These are phyloP conservation scores for Leucocoprinus sp. DNA, from an alignment of 768 basidiomycete genomes.

Conservation along the genomic window DNA sequence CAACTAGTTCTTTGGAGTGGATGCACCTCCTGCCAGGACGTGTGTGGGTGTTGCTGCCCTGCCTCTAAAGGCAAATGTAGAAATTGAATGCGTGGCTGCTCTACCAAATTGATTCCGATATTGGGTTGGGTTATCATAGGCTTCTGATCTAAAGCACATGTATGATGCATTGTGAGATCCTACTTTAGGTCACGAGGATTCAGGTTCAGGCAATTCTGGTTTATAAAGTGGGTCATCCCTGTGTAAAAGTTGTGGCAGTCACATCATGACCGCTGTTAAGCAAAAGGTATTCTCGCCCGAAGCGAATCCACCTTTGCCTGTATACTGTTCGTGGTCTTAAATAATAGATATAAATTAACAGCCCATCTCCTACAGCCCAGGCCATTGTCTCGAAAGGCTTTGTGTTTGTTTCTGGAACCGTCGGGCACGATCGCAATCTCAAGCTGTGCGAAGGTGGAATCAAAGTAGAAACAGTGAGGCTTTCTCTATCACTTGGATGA, in stretches of 20 bases:
- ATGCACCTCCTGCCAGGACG: constrained; percentile 45
- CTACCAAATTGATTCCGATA: constrained; percentile 4
- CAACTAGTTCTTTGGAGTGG: constrained; percentile 37
- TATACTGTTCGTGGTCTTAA: constrained; percentile 2
- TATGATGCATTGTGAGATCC: not conserved
- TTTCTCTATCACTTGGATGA: not conserved
- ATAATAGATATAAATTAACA: not conserved
- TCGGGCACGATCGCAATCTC: constrained; percentile 11
- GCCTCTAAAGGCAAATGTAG: constrained; percentile 45
- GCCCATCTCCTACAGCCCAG: constrained; percentile 7
- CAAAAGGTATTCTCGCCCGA: constrained; percentile 10
- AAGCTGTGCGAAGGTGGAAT: constrained; percentile 14
- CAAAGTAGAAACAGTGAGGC: constrained; percentile 12
- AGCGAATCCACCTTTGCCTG: constrained; percentile 10
- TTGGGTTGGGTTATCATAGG: constrained; percentile 13
- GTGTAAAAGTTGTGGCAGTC: not conserved
- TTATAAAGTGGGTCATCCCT: not conserved
- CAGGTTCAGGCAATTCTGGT: not conserved
- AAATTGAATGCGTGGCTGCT: constrained; percentile 54
- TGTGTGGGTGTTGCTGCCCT: constrained; percentile 49
- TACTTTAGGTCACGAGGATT: not conserved
- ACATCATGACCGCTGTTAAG: not conserved
- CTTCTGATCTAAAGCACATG: not conserved
- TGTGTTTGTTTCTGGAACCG: constrained; percentile 14
- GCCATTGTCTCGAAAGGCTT: constrained; percentile 14